Conservation (phyloP, 2,329 filamentous ascomycete species). For the Paraconiothyrium brasiliense region DNA sequence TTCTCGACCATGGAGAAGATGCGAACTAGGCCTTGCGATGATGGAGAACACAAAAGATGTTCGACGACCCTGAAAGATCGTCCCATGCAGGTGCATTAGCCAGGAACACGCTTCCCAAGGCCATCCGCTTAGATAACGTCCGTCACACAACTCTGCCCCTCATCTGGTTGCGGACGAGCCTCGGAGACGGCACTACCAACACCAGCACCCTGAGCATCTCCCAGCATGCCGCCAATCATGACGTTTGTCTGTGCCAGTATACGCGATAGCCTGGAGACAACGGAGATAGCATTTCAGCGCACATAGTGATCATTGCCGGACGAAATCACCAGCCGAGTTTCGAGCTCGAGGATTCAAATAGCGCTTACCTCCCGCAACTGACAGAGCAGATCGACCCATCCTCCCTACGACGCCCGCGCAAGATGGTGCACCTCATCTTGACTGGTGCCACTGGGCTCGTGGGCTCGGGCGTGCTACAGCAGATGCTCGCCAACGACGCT, state of each 20-base stretch:
- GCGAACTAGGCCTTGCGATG: slow-evolving; percentile 3
- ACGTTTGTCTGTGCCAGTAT: background rate
- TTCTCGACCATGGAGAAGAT: slow-evolving; percentile 10
- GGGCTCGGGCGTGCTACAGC: slow-evolving; percentile 51
- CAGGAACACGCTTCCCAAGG: background rate
- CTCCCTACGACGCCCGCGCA: background rate
- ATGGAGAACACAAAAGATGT: background rate
- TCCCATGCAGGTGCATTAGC: background rate
- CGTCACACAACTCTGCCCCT: background rate
- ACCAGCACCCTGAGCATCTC: slow-evolving; percentile 1
- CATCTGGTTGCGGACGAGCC: slow-evolving; percentile 1
- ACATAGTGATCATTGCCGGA: background rate
- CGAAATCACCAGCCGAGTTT: background rate
- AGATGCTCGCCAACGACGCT: slow-evolving; percentile 51
- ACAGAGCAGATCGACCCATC: background rate
- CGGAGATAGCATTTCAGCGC: background rate
- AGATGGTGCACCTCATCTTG: slow-evolving; percentile 54
- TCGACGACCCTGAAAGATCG: background rate
- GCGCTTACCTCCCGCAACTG: slow-evolving; percentile 4
- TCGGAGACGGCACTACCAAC: background rate
- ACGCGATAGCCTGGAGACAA: background rate
- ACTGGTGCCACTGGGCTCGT: slow-evolving; percentile 56
- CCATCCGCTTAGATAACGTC: background rate
- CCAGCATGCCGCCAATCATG: background rate
- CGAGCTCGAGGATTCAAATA: slow-evolving; percentile 11